Evolutionary conservation across 768 basidiomycete species (phyloP).

Genomic region (Cystobasidium onofrii): DNA sequence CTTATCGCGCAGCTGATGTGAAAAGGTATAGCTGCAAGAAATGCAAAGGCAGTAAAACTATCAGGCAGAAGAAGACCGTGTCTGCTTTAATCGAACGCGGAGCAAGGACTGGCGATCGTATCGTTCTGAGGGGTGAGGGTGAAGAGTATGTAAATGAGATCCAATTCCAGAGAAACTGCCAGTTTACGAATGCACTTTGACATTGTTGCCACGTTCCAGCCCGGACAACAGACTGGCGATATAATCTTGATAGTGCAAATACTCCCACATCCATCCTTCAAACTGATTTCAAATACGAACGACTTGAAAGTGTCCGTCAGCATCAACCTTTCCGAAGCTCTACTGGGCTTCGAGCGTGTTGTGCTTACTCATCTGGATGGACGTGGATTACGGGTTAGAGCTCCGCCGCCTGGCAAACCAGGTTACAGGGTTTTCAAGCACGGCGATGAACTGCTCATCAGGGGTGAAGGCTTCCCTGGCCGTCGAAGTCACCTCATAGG

Average conservation of each 20-base stretch:
- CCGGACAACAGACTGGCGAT: slow-evolving; percentile 57
- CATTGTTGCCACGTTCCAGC: neutral
- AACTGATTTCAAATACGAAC: slow-evolving; percentile 53
- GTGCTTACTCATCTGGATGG: slow-evolving; percentile 87
- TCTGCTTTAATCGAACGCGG: neutral
- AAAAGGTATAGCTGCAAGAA: neutral
- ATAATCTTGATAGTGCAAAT: slow-evolving; percentile 73
- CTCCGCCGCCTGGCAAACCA: slow-evolving; percentile 56
- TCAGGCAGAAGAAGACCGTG: neutral
- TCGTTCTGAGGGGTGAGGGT: slow-evolving; percentile 25
- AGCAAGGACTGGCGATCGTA: slow-evolving; percentile 1
- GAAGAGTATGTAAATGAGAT: slow-evolving; percentile 1
- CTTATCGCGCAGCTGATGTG: neutral
- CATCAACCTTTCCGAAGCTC: slow-evolving; percentile 84
- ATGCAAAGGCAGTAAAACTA: neutral
- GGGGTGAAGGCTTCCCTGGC: slow-evolving; percentile 13
- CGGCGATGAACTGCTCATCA: neutral
- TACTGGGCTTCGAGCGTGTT: slow-evolving; percentile 88
- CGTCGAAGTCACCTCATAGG: neutral
- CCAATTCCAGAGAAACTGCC: too few species aligned
- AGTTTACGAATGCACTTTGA: too few species aligned
- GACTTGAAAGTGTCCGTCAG: slow-evolving; percentile 71
- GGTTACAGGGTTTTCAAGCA: slow-evolving; percentile 48
- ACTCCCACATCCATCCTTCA: slow-evolving; percentile 66
- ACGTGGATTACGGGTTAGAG: slow-evolving; percentile 70